phyloP scores from a whole-genome alignment of 106 monocot species.

The Platanthera guangdongensis region DNA sequence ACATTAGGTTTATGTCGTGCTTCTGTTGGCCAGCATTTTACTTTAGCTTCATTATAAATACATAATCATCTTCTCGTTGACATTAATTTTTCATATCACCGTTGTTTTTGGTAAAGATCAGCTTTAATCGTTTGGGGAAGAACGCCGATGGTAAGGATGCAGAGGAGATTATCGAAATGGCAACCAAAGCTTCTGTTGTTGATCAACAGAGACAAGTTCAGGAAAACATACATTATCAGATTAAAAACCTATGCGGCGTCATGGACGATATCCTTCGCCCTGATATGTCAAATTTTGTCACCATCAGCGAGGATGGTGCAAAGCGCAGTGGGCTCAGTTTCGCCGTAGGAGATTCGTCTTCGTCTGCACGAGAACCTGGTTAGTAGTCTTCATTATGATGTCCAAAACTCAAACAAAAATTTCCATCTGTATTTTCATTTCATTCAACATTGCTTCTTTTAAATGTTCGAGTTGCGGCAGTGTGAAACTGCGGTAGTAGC shows the following conservation, averaged over 20 bases:
- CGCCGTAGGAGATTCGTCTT: constrained; percentile 41
- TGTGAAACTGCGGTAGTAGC: too few species aligned
- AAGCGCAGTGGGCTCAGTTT: constrained; percentile 77
- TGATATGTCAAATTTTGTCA: constrained; percentile 1
- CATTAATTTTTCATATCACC: too few species aligned
- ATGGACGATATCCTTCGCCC: constrained; percentile 63
- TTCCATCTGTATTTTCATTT: neutral
- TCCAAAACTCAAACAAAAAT: neutral
- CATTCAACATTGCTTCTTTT: neutral
- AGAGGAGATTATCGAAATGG: constrained; percentile 85
- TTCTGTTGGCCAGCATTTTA: too few species aligned
- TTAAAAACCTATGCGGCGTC: constrained; percentile 42
- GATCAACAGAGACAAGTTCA: constrained; percentile 89
- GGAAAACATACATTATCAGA: constrained; percentile 75
- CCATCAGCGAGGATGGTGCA: constrained; percentile 9
- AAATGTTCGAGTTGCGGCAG: too few species aligned
- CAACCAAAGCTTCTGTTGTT: constrained; percentile 66
- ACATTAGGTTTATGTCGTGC: too few species aligned
- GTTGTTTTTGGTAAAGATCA: constrained; percentile 15
- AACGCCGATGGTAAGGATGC: constrained; percentile 85
- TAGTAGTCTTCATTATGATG: constrained; percentile 1
- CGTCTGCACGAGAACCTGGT: constrained; percentile 42
- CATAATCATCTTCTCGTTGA: neutral
- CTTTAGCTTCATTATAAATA: neutral
- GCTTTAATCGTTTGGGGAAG: constrained; percentile 76